Base-by-base conservation (phyloP, 345 rosid species). In the Euphorbia lathyris region DNA sequence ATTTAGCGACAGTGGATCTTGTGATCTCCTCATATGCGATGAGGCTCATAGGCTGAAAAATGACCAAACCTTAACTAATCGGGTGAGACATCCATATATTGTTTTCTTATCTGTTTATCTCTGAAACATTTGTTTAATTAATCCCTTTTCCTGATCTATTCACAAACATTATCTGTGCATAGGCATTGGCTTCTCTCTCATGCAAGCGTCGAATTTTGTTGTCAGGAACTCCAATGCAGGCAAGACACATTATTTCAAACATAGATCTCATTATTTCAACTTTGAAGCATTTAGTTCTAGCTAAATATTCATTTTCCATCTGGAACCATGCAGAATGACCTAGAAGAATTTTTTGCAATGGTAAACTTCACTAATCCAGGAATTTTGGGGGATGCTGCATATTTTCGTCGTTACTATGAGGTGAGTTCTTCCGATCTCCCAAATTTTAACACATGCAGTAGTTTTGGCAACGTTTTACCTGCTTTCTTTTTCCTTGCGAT, bases 141-240 rank as follows among this genome's bases (percentile, higher is more conserved):
- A 61, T 72, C 48, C 48, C 27, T 52, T 66, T 22, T 52, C 64
- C 73, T 32, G 43, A 30, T 55, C 58, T 34, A 70, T 48, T 74
- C 65, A 50, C 69, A 30, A 32, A 66, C 56, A 70, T 69, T 75
- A 43, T 70, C 51, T 58, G 72, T 45, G 55, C 36, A 70, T 81
- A 95, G 99, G 98, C 98, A 71, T 86, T 95, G 84, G 97, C 99
- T 77, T 77, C 92, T 45, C 87, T 95, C 66, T 72, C 97, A 66
- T 95, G 99, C 85, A 87, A 80, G 74, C 96, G 96, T 25, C 86
- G 98, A 62, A 86, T 95, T 73, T 80, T 95, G 84, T 80, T 95
- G 81, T 95, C 97, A 48, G 99, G 99, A 79, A 95, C 99, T 64
- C 98, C 99, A 72, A 92, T 95, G 97, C 99, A 95, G 95, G 98